phyloP scores from a whole-genome alignment of 2,329 filamentous ascomycete genomes.

The Aureobasidium sp. region DNA sequence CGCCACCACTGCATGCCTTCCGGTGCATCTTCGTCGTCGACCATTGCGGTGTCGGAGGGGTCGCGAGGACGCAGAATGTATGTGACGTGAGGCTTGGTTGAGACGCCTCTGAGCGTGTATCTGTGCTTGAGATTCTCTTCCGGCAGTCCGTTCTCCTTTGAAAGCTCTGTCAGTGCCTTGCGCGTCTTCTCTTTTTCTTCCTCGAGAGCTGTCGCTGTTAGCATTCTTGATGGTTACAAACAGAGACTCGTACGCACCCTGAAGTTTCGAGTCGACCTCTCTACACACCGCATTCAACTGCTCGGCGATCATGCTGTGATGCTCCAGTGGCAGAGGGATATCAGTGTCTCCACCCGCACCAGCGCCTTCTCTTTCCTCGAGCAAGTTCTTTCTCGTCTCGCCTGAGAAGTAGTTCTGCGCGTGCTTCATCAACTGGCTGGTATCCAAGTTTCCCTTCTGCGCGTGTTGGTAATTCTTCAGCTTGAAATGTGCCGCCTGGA shows the following conservation, averaged over 20 bases:
- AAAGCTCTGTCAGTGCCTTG: conserved; percentile 25
- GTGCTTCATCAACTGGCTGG: conserved; percentile 19
- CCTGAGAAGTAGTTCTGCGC: conserved; percentile 28
- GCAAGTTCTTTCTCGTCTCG: conserved; percentile 19
- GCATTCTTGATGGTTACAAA: background rate
- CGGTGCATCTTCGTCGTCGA: conserved; percentile 29
- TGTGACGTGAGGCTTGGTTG: conserved; percentile 50
- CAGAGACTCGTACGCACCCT: background rate
- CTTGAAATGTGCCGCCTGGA: conserved; percentile 31
- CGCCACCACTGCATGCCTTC: conserved; percentile 49
- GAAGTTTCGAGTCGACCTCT: conserved; percentile 28
- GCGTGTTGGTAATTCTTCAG: conserved; percentile 29
- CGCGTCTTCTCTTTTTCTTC: conserved; percentile 27
- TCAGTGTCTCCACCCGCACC: conserved; percentile 18
- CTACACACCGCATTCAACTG: conserved; percentile 31
- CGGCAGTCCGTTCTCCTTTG: conserved; percentile 18
- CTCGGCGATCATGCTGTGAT: conserved; percentile 22
- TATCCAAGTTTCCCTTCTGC: background rate
- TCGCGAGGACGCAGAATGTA: conserved; percentile 45
- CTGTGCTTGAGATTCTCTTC: conserved; percentile 33
- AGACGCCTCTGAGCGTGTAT: conserved; percentile 53
- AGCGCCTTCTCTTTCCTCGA: conserved; percentile 19
- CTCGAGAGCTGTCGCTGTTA: conserved; percentile 17
- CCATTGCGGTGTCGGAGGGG: conserved; percentile 21
- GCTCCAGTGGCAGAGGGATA: conserved; percentile 18